These are phyloP conservation scores for Macrolepiota albuminosa DNA, from an alignment of 768 basidiomycete genomes.

Conservation along the genomic window DNA sequence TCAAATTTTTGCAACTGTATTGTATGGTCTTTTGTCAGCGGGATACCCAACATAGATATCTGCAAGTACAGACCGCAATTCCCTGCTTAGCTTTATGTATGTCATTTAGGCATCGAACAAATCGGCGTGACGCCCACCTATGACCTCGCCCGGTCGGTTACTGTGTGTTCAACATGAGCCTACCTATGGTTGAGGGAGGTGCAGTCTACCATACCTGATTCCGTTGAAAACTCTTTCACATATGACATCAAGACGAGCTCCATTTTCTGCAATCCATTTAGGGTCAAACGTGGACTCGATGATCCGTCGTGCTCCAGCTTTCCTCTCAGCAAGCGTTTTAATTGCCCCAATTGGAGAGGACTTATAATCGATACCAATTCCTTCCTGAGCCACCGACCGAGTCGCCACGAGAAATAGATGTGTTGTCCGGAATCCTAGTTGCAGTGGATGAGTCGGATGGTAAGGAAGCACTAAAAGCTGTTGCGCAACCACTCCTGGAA, in stretches of 20 bases:
- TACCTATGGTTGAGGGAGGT: background rate
- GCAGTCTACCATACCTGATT: constrained; percentile 8
- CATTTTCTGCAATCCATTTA: constrained; percentile 21
- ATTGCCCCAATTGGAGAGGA: constrained; percentile 17
- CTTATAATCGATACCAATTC: constrained; percentile 19
- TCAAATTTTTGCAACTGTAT: constrained; percentile 27
- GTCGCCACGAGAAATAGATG: constrained; percentile 38
- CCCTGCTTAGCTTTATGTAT: constrained; percentile 22
- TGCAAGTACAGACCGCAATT: constrained; percentile 19
- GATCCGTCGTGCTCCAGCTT: constrained; percentile 19
- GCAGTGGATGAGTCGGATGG: constrained; percentile 26
- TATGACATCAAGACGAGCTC: constrained; percentile 18
- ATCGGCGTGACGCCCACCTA: constrained; percentile 15
- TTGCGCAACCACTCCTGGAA: constrained; percentile 36
- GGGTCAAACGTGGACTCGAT: constrained; percentile 23
- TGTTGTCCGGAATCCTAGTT: constrained; percentile 34
- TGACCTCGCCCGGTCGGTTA: constrained; percentile 21
- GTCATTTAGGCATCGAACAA: background rate
- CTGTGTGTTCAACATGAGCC: constrained; percentile 7
- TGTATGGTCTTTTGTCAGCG: background rate
- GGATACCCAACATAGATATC: background rate
- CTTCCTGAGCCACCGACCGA: constrained; percentile 21
- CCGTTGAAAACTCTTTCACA: constrained; percentile 19
- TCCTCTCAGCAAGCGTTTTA: constrained; percentile 23
- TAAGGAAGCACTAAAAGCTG: constrained; percentile 40